Conservation (phyloP, 352 stramenopile species). For the Saprolegnia diclina region DNA sequence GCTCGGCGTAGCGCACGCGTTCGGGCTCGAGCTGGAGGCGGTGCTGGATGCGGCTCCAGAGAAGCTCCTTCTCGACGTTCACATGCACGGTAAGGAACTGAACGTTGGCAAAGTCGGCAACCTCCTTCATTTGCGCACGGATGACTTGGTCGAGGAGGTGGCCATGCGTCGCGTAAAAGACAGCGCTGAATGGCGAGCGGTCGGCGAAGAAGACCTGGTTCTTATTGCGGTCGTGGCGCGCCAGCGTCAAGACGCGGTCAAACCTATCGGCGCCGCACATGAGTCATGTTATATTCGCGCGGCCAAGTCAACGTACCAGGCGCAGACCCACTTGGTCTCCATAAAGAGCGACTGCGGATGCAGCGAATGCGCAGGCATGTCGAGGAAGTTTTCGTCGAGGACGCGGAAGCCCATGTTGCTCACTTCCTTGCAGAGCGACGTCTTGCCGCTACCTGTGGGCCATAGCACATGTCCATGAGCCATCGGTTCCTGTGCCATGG, state of each 20-base stretch:
- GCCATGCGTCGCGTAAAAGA: slow-evolving; percentile 73
- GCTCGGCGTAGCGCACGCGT: slow-evolving; percentile 70
- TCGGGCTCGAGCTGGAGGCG: slow-evolving; percentile 64
- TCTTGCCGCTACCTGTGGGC: slow-evolving; percentile 65
- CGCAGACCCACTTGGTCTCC: slow-evolving; percentile 87
- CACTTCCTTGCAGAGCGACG: slow-evolving; percentile 68
- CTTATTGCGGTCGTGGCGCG: slow-evolving; percentile 43
- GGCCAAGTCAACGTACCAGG: slow-evolving; percentile 36
- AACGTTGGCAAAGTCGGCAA: slow-evolving; percentile 61
- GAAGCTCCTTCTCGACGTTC: slow-evolving; percentile 58
- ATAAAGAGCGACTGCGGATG: slow-evolving; percentile 87
- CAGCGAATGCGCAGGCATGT: slow-evolving; percentile 80
- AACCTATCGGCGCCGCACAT: slow-evolving; percentile 36
- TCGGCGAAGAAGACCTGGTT: slow-evolving; percentile 76
- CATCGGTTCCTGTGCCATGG: not conserved
- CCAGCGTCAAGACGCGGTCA: slow-evolving; percentile 73
- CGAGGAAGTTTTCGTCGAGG: slow-evolving; percentile 83
- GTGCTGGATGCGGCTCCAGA: slow-evolving; percentile 69
- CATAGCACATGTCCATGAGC: not conserved
- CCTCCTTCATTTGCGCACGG: slow-evolving; percentile 72
- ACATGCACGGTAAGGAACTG: slow-evolving; percentile 85
- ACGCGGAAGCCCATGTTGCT: slow-evolving; percentile 66
- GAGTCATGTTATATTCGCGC: not conserved
- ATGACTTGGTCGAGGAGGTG: slow-evolving; percentile 77
- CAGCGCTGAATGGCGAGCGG: slow-evolving; percentile 75